Evolutionary conservation across 371 early-diverging fungal genomes (phyloP).

Genomic region (Synchytrium microbalum): DNA sequence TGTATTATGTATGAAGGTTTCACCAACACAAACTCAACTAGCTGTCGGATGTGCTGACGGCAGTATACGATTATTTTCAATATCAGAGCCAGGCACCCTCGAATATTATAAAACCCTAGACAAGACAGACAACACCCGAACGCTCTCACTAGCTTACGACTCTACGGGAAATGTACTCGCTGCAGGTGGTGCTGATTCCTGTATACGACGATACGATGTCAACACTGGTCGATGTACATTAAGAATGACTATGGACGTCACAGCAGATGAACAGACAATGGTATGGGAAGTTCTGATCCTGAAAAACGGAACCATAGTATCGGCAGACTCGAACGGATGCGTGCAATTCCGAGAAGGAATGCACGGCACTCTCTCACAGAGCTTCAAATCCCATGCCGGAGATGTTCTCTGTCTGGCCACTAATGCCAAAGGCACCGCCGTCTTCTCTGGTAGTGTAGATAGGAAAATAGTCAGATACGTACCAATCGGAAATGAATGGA

Average conservation of each 20-base stretch:
- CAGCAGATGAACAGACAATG: conserved; percentile 41
- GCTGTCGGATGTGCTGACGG: conserved; percentile 95
- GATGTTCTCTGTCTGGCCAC: conserved; percentile 81
- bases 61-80: conserved; percentile 72
- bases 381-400: conserved; percentile 67
- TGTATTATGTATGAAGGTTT: conserved; percentile 86
- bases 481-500: conserved; percentile 54
- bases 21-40: conserved; percentile 61
- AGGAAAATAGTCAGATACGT: conserved; percentile 69
- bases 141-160: conserved; percentile 81
- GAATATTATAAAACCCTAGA: conserved; percentile 63
- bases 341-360: conserved; percentile 80
- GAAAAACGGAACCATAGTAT: conserved; percentile 61
- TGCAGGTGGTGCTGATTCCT: conserved; percentile 77
- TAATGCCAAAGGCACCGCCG: conserved; percentile 48
- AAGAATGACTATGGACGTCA: conserved; percentile 32
- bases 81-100: conserved; percentile 62
- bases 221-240: conserved; percentile 30
- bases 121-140: conserved; percentile 55
- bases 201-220: conserved; percentile 66
- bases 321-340: conserved; percentile 84
- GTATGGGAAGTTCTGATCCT: conserved; percentile 50
- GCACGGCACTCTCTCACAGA: conserved; percentile 58
- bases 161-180: conserved; percentile 61
- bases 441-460: conserved; percentile 88